These are phyloP conservation scores for Exsudoporus floridanus DNA, from an alignment of 1,284 basidiomycete species.

Conservation along the genomic window DNA sequence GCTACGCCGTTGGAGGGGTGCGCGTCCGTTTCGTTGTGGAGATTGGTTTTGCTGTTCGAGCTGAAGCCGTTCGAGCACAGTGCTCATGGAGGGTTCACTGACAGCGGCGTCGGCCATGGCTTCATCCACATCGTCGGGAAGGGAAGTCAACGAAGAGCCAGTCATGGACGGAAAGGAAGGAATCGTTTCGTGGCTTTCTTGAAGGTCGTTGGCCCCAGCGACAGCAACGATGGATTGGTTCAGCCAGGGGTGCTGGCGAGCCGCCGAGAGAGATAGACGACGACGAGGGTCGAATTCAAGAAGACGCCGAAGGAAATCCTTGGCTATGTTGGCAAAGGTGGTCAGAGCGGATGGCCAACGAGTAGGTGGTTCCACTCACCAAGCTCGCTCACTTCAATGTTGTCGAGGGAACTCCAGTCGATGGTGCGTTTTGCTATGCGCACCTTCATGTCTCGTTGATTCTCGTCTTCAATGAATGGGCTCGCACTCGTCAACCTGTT, in stretches of 20 bases:
- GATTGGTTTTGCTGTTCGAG: constrained; percentile 17
- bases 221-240: neutral
- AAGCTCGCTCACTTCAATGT: constrained; percentile 36
- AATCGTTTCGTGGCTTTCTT: constrained; percentile 11
- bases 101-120: constrained; percentile 31
- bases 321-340: constrained; percentile 22
- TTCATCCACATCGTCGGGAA: constrained; percentile 33
- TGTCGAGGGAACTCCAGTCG: constrained; percentile 56
- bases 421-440: constrained; percentile 58
- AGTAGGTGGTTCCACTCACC: constrained; percentile 33
- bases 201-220: neutral
- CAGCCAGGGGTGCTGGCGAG: constrained; percentile 70
- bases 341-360: neutral
- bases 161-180: constrained; percentile 19
- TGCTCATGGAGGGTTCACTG: constrained; percentile 37
- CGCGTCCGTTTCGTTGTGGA: constrained; percentile 15
- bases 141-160: constrained; percentile 23
- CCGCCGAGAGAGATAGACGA: constrained; percentile 59
- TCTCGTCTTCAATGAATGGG: constrained; percentile 72
- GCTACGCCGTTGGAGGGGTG: constrained; percentile 48
- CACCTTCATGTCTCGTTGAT: constrained; percentile 49
- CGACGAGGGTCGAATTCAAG: constrained; percentile 48
- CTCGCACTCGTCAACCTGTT: constrained; percentile 66
- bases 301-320: constrained; percentile 40
- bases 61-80: constrained; percentile 38